phyloP scores from a whole-genome alignment of 148 eudicot species.

The Vaccinium corymbosum region DNA sequence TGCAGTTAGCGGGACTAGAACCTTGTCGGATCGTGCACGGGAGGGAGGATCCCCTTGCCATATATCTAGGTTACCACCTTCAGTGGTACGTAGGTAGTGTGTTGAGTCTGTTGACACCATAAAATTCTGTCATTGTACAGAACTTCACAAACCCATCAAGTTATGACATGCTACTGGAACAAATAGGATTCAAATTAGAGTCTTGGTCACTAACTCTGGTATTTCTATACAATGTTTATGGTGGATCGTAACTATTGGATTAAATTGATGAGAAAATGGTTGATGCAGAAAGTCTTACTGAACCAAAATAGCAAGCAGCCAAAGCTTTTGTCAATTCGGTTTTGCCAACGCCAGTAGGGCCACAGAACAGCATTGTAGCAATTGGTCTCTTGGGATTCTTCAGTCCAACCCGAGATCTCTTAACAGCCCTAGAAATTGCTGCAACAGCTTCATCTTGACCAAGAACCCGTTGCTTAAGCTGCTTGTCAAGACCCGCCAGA shows the following conservation, averaged over 20 bases:
- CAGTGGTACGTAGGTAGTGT: too few relatives aligned
- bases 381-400: constrained; percentile 55
- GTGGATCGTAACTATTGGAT: background rate
- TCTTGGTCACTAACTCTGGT: background rate
- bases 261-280: constrained; percentile 3
- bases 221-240: background rate
- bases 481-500: constrained; percentile 48
- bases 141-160: background rate
- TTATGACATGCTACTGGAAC: background rate
- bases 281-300: constrained; percentile 33
- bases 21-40: too few relatives aligned
- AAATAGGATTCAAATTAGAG: background rate
- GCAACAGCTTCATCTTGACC: constrained; percentile 66
- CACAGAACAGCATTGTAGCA: constrained; percentile 61
- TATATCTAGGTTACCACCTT: too few relatives aligned
- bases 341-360: constrained; percentile 66
- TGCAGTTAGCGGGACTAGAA: too few relatives aligned
- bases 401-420: constrained; percentile 58
- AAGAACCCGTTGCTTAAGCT: constrained; percentile 47
- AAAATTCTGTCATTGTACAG: background rate
- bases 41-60: too few relatives aligned
- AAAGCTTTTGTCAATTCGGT: constrained; percentile 60
- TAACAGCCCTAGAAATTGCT: constrained; percentile 54
- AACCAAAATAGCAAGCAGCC: constrained; percentile 54
- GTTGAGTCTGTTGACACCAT: background rate